Base-by-base conservation (phyloP, 2,329 filamentous ascomycete species). In the Sphaerulina vaccinii region DNA sequence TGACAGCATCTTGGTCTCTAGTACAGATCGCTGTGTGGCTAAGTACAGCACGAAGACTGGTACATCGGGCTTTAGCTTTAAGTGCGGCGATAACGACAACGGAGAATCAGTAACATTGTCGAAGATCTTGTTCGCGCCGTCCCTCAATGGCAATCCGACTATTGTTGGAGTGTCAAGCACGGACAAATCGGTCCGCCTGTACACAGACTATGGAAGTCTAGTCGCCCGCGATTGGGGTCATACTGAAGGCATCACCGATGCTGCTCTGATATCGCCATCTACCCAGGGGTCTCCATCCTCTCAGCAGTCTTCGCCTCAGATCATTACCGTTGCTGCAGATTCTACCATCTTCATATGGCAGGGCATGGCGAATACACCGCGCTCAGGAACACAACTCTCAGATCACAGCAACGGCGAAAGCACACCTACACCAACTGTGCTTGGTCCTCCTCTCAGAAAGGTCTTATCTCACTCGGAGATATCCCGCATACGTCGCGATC, bases 171-270 rank as follows among this genome's bases (percentile, higher is more conserved):
- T 93, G 9, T 96, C 92, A 7, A 91, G 91, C 62, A 96, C 89
- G 1, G 93, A 99, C 70, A 99, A 97, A 68, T 97, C 93, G 0
- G 86, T 99, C 50, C 80, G 93, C 29, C 75, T 99, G 13, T 99
- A 99, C 64, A 88, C 96, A 60, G 84, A 86, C 55, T 84, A 82
- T 36, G 91, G 92, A 7, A 73, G 76, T 1, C 85, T 99, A 51
- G 73, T 97, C 22, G 87, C 90, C 44, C 84, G 90, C 35, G 93
- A 97, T 71, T 96, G 90, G 82, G 93, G 93, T 1, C 93, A 99
- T 62, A 96, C 91, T 0, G 91, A 96, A 66, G 87, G 91, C 7
- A 90, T 99, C 58, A 95, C 88, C 45, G 91, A 91, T 54, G 83
- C 95, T 15, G 81, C 87, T 3, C 73, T 96, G 15, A 69, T 92